Percentiles rank a stretch among this genome's conserved stretches.
Evolutionary conservation across 148 eudicot species (phyloP).

Genomic region (Dianthus caryophyllus): DNA sequence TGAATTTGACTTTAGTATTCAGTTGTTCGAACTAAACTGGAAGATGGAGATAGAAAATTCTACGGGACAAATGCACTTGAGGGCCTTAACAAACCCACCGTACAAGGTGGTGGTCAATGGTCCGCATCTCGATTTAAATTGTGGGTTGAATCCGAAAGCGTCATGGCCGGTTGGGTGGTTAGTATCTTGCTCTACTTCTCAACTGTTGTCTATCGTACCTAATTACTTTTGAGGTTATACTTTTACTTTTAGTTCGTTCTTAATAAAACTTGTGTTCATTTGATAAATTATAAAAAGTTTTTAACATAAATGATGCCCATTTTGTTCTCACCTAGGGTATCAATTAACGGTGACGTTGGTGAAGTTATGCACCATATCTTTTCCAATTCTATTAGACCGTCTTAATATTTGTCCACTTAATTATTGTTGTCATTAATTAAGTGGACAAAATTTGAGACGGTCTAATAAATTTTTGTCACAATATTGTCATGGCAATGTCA

Average conservation of each 20-base stretch:
- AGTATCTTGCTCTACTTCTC: background rate
- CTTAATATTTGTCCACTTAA: too few species aligned
- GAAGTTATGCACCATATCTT: too few species aligned
- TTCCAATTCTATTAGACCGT: too few species aligned
- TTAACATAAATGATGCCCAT: too few species aligned
- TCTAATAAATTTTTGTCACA: too few species aligned
- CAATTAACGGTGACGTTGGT: too few species aligned
- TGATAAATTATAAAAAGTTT: background rate
- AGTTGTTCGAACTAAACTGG: constrained; percentile 5
- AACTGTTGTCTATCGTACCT: background rate
- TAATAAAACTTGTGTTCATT: too few species aligned
- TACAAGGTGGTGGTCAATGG: constrained; percentile 1
- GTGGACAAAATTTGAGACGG: too few species aligned
- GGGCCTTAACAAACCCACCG: background rate
- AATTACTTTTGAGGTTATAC: background rate
- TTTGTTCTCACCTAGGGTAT: too few species aligned
- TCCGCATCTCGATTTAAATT: constrained; percentile 10
- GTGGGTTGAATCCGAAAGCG: background rate
- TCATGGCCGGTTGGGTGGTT: constrained; percentile 24
- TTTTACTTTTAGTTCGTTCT: too few species aligned
- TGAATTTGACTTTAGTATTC: background rate
- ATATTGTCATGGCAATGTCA: too few species aligned
- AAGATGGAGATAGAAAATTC: background rate
- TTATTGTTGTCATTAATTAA: too few species aligned
- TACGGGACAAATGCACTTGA: background rate